These are phyloP conservation scores for Polyplosphaeria fusca DNA, from an alignment of 495 filamentous ascomycete genomes.

Conservation along the genomic window DNA sequence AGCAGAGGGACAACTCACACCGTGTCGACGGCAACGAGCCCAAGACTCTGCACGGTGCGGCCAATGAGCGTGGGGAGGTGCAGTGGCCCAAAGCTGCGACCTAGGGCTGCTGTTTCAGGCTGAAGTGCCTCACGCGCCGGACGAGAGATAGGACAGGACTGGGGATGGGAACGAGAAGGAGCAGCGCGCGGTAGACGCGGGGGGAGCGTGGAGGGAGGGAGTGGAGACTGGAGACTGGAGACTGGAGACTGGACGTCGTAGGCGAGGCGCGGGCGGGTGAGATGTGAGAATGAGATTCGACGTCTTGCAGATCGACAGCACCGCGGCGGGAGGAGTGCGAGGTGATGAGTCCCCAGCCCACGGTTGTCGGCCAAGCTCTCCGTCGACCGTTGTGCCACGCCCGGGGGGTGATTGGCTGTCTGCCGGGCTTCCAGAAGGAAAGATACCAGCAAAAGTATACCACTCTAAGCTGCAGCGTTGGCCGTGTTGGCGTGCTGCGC, in stretches of 20 bases:
- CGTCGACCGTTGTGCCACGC: slow-evolving; percentile 9
- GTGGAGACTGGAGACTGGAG: not conserved
- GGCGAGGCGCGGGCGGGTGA: not conserved
- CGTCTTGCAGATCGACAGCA: slow-evolving; percentile 14
- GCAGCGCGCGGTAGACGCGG: not conserved
- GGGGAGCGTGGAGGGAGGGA: not conserved
- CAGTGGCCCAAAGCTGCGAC: slow-evolving; percentile 16
- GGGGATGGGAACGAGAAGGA: too few species aligned
- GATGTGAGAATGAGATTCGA: not conserved
- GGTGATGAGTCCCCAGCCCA: not conserved
- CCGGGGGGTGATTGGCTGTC: slow-evolving; percentile 1
- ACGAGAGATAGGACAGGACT: not conserved
- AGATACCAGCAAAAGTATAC: not conserved
- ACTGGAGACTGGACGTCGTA: not conserved
- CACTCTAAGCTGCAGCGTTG: not conserved
- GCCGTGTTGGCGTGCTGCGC: not conserved
- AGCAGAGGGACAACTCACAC: slow-evolving; percentile 33
- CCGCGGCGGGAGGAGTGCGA: not conserved
- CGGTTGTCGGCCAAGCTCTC: slow-evolving; percentile 11
- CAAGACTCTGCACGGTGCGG: slow-evolving; percentile 2
- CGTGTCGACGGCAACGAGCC: slow-evolving; percentile 14
- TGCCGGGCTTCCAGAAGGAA: slow-evolving; percentile 1
- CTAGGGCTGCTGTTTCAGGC: slow-evolving; percentile 25
- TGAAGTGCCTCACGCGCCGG: slow-evolving; percentile 12
- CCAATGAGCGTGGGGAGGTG: slow-evolving; percentile 28